phyloP scores from a whole-genome alignment of 2,329 filamentous ascomycete genomes.

The Alternaria postmessia region DNA sequence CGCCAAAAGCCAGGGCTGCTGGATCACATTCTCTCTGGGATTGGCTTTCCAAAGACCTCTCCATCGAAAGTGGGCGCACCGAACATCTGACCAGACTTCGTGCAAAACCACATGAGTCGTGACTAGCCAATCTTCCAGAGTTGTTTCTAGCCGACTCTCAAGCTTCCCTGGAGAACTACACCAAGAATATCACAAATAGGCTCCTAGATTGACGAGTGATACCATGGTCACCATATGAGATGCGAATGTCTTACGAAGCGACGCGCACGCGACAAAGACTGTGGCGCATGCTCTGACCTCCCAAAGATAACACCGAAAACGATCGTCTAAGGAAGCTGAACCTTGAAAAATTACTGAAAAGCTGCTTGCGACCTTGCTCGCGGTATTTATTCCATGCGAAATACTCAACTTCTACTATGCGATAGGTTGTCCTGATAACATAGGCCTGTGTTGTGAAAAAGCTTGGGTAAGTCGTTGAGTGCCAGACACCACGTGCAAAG shows the following conservation, averaged over 20 bases:
- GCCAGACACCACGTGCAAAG: conserved; percentile 11
- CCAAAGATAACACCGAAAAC: neutral
- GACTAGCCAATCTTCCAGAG: neutral
- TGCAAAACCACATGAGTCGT: neutral
- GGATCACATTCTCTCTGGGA: conserved; percentile 53
- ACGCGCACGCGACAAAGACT: conserved; percentile 10
- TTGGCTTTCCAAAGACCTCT: conserved; percentile 41
- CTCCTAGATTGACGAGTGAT: neutral
- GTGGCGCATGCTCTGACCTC: conserved; percentile 5
- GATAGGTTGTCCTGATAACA: neutral
- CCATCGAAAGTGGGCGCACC: conserved; percentile 1
- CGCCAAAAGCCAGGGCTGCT: conserved; percentile 53
- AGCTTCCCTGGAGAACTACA: neutral
- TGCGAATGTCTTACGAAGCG: conserved; percentile 7
- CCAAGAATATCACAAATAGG: neutral
- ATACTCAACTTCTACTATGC: neutral
- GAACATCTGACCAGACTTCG: conserved; percentile 4
- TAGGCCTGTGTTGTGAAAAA: neutral
- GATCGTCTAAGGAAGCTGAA: conserved; percentile 2
- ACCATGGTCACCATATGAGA: neutral
- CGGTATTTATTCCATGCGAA: neutral
- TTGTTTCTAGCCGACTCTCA: neutral
- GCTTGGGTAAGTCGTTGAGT: conserved; percentile 3
- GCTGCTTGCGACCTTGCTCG: neutral
- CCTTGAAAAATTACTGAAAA: neutral